phyloP scores from a whole-genome alignment of 1,284 basidiomycete genomes.

The Exobasidium rhododendri region DNA sequence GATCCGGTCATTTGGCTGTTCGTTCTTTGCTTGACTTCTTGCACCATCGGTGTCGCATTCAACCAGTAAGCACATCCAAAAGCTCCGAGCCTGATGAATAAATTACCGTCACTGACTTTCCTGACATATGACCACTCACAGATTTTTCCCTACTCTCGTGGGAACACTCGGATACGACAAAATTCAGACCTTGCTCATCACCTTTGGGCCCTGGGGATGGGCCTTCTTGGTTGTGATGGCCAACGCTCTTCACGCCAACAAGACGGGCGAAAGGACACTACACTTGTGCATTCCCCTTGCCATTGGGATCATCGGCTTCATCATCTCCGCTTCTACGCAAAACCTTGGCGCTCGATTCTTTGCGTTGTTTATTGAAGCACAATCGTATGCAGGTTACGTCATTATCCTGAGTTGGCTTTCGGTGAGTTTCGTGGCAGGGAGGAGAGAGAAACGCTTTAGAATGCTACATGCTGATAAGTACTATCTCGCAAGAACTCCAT shows the following conservation, averaged over 20 bases:
- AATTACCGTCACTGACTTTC: neutral
- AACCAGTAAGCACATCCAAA: slow-evolving; percentile 15
- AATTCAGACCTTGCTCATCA: slow-evolving; percentile 36
- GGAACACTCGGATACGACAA: slow-evolving; percentile 29
- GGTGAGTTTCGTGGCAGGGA: too few relatives aligned
- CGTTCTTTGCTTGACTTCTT: slow-evolving; percentile 21
- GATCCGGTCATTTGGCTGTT: slow-evolving; percentile 37
- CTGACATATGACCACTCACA: slow-evolving; percentile 31
- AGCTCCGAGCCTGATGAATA: neutral
- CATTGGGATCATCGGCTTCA: slow-evolving; percentile 36
- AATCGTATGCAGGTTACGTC: slow-evolving; percentile 31
- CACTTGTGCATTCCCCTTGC: slow-evolving; percentile 29
- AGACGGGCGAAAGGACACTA: slow-evolving; percentile 25
- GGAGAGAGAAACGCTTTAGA: too few relatives aligned
- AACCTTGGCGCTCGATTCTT: slow-evolving; percentile 31
- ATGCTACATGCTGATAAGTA: too few relatives aligned
- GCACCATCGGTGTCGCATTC: slow-evolving; percentile 12
- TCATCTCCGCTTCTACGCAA: slow-evolving; percentile 31
- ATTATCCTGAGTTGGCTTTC: slow-evolving; percentile 37
- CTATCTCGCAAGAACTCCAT: slow-evolving; percentile 30
- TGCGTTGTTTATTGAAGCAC: slow-evolving; percentile 34
- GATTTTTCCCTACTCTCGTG: slow-evolving; percentile 54
- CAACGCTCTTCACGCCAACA: slow-evolving; percentile 42
- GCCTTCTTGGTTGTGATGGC: slow-evolving; percentile 32
- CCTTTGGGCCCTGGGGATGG: slow-evolving; percentile 38